Evolutionary conservation across 2,329 filamentous ascomycete species (phyloP), one percentile per base, ranked within the genome.

Genomic region (Truncatella angustata): DNA sequence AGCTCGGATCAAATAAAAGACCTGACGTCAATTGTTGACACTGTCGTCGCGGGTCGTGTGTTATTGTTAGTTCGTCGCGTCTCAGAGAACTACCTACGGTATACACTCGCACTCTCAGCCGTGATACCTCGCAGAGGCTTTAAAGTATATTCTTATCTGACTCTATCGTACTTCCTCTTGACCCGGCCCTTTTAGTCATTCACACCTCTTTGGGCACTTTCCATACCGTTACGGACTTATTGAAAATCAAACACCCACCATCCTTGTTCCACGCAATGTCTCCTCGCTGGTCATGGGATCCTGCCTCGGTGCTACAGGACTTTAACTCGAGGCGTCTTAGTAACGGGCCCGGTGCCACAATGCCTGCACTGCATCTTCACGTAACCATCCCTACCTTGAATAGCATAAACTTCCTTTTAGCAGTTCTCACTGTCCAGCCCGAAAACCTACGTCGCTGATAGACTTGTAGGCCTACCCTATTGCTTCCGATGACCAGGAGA

Each of bases 231-330:
- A n/a, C n/a, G n/a, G n/a, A n/a, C n/a, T n/a, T n/a, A 21, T 21
- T 40, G 18, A 21, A 21, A 18, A 40, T n/a, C 14, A 36, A 12
- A 16, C 11, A 40, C 12, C 16, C n/a, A 21, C 9, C 37, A 40
- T 21, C 18, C 16, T 12, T 18, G 24, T 40, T 18, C 36, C 18
- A 18, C 40, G 40, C n/a, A 16, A 51, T 51, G 49, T 20, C 42
- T 45, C 18, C 39, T 20, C 42, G 48, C 23, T 54, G 52, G 52
- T 54, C 52, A 10, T 54, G 52, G 52, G 52, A 54, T 43, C 52
- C 52, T 26, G 47, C 52, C 39, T 28, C 47, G 12, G 47, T 49
- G 18, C 35, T 50, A 24, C 46, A 47, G 14, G 23, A 48, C n/a
- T 9, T 37, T 21, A 43, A 52, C 21, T 21, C 24, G 24, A 52